Percentiles rank a stretch among this genome's conserved stretches.
phyloP scores from a whole-genome alignment of 345 rosid genomes.

The Rhodamnia rubescens region DNA sequence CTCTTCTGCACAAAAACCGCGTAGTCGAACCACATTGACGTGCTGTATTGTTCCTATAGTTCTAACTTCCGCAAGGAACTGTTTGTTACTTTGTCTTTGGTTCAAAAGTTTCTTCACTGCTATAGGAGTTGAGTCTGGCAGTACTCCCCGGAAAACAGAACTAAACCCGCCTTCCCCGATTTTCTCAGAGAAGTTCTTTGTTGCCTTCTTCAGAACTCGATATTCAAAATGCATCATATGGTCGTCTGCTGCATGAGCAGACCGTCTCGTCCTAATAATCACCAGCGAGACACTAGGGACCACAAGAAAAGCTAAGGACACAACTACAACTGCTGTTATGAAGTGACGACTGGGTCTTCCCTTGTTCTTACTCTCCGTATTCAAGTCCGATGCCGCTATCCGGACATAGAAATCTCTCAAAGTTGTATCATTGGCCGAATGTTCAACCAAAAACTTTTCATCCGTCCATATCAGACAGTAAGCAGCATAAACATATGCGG shows the following conservation, averaged over 20 bases:
- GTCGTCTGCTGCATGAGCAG: neutral
- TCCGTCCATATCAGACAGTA: conserved; percentile 10
- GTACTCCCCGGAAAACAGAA: conserved; percentile 8
- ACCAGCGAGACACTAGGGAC: neutral
- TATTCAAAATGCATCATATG: conserved; percentile 3
- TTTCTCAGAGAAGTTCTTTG: conserved; percentile 5
- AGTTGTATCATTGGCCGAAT: neutral
- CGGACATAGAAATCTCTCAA: neutral
- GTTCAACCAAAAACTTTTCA: neutral
- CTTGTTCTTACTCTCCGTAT: neutral
- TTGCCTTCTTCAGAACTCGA: neutral
- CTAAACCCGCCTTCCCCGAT: conserved; percentile 25
- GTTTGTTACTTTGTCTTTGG: conserved; percentile 2
- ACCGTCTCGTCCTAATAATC: neutral
- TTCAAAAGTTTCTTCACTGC: conserved; percentile 15
- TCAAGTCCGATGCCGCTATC: neutral
- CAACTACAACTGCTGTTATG: neutral
- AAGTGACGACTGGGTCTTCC: neutral
- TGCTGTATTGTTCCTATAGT: conserved; percentile 16
- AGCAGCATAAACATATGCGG: conserved; percentile 9
- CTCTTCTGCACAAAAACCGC: conserved; percentile 11
- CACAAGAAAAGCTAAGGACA: neutral
- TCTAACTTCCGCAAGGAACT: conserved; percentile 12
- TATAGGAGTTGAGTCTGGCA: neutral
- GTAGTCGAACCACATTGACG: conserved; percentile 7